Conservation (phyloP, 768 basidiomycete genomes). For the Termitomyces sp. region DNA sequence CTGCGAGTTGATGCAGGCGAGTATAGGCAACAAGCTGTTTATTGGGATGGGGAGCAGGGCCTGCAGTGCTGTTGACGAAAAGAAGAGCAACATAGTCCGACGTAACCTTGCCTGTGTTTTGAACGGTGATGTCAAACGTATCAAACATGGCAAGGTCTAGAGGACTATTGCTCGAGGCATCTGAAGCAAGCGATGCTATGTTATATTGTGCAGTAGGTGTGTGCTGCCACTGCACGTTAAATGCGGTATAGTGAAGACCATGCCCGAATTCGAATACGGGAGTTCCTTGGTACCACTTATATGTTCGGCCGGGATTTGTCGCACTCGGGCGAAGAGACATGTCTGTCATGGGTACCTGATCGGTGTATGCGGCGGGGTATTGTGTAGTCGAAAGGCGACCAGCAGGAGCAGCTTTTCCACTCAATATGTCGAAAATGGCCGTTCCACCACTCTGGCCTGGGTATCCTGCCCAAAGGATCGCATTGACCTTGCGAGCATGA, state of each 20-base stretch:
- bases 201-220: slow-evolving; percentile 30
- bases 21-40: slow-evolving; percentile 47
- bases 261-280: slow-evolving; percentile 51
- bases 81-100: slow-evolving; percentile 55
- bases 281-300: slow-evolving; percentile 50
- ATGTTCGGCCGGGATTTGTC: slow-evolving; percentile 49
- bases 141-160: slow-evolving; percentile 43
- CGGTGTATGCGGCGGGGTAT: slow-evolving; percentile 43
- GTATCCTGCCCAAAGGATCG: slow-evolving; percentile 54
- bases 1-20: slow-evolving; percentile 26
- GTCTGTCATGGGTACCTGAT: slow-evolving; percentile 50
- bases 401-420: slow-evolving; percentile 45
- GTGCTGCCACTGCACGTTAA: slow-evolving; percentile 33
- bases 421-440: slow-evolving; percentile 47
- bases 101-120: slow-evolving; percentile 40
- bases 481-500: slow-evolving; percentile 34
- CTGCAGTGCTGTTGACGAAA: slow-evolving; percentile 42
- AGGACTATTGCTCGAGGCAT: slow-evolving; percentile 13
- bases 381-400: slow-evolving; percentile 52
- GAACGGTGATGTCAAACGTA: slow-evolving; percentile 42
- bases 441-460: slow-evolving; percentile 52
- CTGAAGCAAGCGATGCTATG: slow-evolving; percentile 33
- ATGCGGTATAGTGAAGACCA: slow-evolving; percentile 51
- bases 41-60: slow-evolving; percentile 46
- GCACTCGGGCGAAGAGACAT: slow-evolving; percentile 47